Percentiles rank a stretch among this genome's conserved stretches.
Evolutionary conservation across 345 rosid genomes (phyloP).

Genomic region (Triadica sebifera): DNA sequence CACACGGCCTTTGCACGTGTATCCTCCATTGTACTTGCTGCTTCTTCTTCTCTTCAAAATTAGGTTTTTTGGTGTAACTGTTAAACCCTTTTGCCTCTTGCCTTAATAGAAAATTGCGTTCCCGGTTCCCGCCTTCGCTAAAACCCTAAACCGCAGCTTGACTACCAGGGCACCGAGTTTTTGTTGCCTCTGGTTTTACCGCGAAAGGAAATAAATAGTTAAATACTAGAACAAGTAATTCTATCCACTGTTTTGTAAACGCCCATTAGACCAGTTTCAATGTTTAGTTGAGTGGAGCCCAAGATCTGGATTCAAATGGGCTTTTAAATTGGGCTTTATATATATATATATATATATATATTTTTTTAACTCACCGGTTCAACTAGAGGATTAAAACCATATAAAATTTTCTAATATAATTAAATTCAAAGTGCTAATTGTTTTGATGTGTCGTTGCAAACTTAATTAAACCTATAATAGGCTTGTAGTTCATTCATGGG

Average conservation of each 20-base stretch:
- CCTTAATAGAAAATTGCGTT: not conserved
- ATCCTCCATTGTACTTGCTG: conserved; percentile 38
- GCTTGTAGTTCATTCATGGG: no score
- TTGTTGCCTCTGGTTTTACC: not conserved
- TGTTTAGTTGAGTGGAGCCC: no score
- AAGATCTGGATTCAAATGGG: not conserved
- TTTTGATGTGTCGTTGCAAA: no score
- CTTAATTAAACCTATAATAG: no score
- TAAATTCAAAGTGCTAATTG: no score
- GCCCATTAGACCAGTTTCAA: no score
- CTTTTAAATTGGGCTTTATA: no score
- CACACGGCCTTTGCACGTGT: conserved; percentile 46
- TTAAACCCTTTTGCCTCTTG: not conserved
- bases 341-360: no score
- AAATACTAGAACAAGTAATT: not conserved
- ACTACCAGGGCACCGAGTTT: not conserved
- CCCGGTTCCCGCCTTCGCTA: conserved; percentile 1
- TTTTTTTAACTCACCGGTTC: no score
- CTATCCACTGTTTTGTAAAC: no score
- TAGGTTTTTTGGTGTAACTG: conserved; percentile 6
- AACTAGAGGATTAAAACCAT: no score
- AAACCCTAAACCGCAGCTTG: not conserved
- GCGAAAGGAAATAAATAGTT: not conserved
- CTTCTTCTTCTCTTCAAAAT: not conserved
- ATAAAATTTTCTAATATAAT: no score